These are phyloP conservation scores for Citrus hindsii DNA, from an alignment of 345 rosid genomes.

Conservation along the genomic window DNA sequence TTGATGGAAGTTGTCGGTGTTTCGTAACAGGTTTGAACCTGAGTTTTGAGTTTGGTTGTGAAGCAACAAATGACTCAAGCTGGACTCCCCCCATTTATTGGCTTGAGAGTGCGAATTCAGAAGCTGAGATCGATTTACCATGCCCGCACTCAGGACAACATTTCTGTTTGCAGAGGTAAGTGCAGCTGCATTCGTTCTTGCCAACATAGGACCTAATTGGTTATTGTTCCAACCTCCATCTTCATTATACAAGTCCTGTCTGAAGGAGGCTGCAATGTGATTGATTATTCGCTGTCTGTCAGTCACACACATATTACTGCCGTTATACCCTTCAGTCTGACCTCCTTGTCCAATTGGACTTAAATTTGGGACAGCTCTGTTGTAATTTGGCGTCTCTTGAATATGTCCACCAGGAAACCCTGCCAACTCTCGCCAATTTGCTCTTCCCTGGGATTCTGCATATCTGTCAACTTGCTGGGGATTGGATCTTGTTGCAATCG, in stretches of 20 bases:
- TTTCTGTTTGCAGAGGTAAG: conserved; percentile 15
- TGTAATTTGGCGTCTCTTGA: conserved; percentile 16
- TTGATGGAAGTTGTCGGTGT: conserved; percentile 21
- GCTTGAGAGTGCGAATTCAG: conserved; percentile 31
- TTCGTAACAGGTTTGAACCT: conserved; percentile 24
- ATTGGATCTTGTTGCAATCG: conserved; percentile 25
- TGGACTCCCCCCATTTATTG: conserved; percentile 16
- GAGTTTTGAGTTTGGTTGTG: conserved; percentile 30
- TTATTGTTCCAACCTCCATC: conserved; percentile 13
- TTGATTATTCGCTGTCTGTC: conserved; percentile 24
- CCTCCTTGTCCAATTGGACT: conserved; percentile 16
- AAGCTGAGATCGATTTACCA: conserved; percentile 11
- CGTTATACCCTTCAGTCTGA: conserved; percentile 17
- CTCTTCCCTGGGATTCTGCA: conserved; percentile 20
- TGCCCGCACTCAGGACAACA: conserved; percentile 10
- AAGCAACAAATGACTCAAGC: conserved; percentile 20
- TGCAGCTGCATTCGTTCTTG: conserved; percentile 18
- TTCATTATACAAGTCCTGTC: conserved; percentile 14
- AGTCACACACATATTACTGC: conserved; percentile 10
- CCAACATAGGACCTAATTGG: conserved; percentile 21
- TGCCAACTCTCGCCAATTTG: conserved; percentile 28
- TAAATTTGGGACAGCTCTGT: conserved; percentile 18
- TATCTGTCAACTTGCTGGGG: conserved; percentile 13
- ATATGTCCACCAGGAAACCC: conserved; percentile 24
- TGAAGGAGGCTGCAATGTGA: conserved; percentile 29